phyloP scores from a whole-genome alignment of 129 eudicot species.

The Lonicera japonica region DNA sequence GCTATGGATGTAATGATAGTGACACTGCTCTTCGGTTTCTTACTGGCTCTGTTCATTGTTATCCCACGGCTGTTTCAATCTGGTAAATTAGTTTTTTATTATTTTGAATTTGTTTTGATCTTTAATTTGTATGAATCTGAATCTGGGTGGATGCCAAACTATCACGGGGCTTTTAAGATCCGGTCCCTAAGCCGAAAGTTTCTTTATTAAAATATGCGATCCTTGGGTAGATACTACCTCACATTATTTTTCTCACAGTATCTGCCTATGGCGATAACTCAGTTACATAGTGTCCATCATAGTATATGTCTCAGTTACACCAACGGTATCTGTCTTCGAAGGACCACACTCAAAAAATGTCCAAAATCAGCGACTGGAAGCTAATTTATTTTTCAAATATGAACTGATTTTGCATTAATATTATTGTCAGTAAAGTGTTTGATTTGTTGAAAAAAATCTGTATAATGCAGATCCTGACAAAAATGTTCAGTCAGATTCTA shows the following conservation, averaged over 20 bases:
- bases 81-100: conserved; percentile 25
- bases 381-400: no score
- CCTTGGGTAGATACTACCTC: no score
- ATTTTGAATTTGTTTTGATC: not conserved
- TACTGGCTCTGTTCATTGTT: conserved; percentile 35
- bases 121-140: not conserved
- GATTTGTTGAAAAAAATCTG: conserved; percentile 12
- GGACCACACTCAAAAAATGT: no score
- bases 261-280: no score
- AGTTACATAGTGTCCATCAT: no score
- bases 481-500: conserved; percentile 26
- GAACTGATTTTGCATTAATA: no score
- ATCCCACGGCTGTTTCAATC: conserved; percentile 50
- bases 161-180: not conserved
- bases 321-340: no score
- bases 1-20: conserved; percentile 46
- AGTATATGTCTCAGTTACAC: no score
- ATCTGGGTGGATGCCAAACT: conserved; percentile 6
- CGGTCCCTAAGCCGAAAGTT: no score
- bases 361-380: no score
- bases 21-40: conserved; percentile 50
- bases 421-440: not conserved
- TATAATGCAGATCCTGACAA: conserved; percentile 45
- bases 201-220: no score
- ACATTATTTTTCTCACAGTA: no score